Percentiles rank a stretch among this genome's conserved stretches.
Evolutionary conservation across 192 early-diverging fungal genomes (phyloP).

Genomic region (Coemansia sp.): DNA sequence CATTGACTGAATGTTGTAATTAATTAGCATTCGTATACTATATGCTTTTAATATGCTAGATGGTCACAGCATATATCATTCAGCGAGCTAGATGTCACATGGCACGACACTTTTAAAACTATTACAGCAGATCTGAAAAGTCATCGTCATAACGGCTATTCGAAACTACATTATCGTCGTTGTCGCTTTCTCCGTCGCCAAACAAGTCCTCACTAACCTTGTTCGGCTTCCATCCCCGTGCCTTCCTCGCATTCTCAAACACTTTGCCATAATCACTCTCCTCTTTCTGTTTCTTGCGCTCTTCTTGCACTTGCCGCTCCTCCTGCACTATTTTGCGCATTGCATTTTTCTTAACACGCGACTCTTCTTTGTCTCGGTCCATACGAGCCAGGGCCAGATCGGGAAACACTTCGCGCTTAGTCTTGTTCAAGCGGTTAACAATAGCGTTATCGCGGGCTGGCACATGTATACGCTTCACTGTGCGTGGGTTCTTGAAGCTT

Average conservation of each 20-base stretch:
- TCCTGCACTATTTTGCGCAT: slow-evolving; percentile 55
- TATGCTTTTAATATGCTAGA: too few species aligned
- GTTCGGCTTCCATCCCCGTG: slow-evolving; percentile 11
- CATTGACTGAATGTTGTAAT: too few species aligned
- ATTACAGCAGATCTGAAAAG: slow-evolving; percentile 15
- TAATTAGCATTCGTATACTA: too few species aligned
- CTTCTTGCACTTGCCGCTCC: slow-evolving; percentile 30
- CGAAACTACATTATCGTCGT: slow-evolving; percentile 5
- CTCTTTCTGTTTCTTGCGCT: slow-evolving; percentile 45
- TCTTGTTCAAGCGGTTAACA: slow-evolving; percentile 94
- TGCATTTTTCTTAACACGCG: slow-evolving; percentile 23
- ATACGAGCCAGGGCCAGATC: slow-evolving; percentile 78
- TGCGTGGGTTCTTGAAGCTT: slow-evolving; percentile 76
- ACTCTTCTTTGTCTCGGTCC: slow-evolving; percentile 53
- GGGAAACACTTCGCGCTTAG: slow-evolving; percentile 70
- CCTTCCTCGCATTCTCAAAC: slow-evolving; percentile 44
- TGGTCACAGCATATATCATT: too few species aligned
- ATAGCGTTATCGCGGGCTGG: slow-evolving; percentile 76
- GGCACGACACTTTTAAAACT: not conserved
- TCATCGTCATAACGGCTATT: slow-evolving; percentile 3
- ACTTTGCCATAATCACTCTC: slow-evolving; percentile 40
- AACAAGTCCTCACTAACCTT: slow-evolving; percentile 28
- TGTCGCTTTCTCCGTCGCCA: slow-evolving; percentile 19
- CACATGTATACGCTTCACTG: slow-evolving; percentile 81
- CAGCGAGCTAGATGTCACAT: not conserved